Base-by-base conservation (phyloP, 768 basidiomycete genomes). In the Lactarius trivialis region DNA sequence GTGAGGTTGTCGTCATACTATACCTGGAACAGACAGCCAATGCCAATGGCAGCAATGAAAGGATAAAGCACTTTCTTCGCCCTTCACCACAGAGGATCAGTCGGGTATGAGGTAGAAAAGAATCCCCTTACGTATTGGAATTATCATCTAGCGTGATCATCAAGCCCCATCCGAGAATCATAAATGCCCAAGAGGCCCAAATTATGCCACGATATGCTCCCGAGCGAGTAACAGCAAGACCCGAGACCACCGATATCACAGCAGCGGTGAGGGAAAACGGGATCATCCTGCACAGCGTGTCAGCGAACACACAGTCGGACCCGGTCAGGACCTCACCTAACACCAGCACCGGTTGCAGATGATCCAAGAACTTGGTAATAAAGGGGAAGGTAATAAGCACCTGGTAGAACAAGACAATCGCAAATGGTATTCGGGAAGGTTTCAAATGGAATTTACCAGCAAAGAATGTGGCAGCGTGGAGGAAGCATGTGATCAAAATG, bases 361-460 rank as follows among this genome's bases (percentile, higher is more conserved):
- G 88, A 78, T 0, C 90, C 90, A 12, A 91, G 79, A 2, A 86
- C 81, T 75, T 92, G 90, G 73, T 80, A 91, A 70, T 87, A 93
- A 3, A 91, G 70, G 0, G 90, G 89, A 9, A 92, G 77, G 67
- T 91, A 91, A 69, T 75, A 86, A 48, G 83, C 81, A 32, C 79
- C 81, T 79, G 45, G 1, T 45, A 36, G 2, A 50, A 48, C 21
- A 48, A 61, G 7, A 58, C 21, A 11, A 41, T 26, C 41, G 54
- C 61, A 28, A 28, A n/a, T 17, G 19, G 19, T 2, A 34, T 36
- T 12, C 52, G 19, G 8, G 26, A 26, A 45, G 19, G 48, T 41
- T 26, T 37, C n/a, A 11, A 32, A 41, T 9, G 36, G 33, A 8
- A 7, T 9, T 17, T 55, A 78, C 82, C 81, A 14, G 73, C 71